Evolutionary conservation across 371 early-diverging fungal genomes (phyloP).

Genomic region (Umbelopsis sp.): DNA sequence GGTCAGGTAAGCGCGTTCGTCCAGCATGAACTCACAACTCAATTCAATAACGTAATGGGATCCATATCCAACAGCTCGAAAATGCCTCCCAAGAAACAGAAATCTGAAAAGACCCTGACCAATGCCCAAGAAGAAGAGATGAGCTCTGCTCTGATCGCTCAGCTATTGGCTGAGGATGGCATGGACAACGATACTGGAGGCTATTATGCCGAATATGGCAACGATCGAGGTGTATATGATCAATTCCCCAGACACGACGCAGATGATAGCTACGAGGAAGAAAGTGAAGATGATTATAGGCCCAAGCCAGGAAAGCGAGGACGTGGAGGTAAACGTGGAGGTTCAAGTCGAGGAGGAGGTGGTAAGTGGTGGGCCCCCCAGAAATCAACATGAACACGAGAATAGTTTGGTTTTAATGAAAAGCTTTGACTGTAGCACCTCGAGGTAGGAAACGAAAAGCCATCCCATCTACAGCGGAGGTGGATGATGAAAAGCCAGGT

Average conservation of each 20-base stretch:
- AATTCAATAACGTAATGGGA: background rate
- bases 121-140: conserved; percentile 81
- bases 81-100: conserved; percentile 9
- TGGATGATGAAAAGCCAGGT: background rate
- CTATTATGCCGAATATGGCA: conserved; percentile 71
- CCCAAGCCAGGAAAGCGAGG: conserved; percentile 24
- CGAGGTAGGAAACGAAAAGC: conserved; percentile 18
- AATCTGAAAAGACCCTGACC: conserved; percentile 30
- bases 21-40: too few species aligned
- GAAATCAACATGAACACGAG: too few species aligned
- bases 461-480: background rate
- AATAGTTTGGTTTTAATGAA: too few species aligned
- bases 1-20: too few species aligned
- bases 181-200: conserved; percentile 36
- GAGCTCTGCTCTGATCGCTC: conserved; percentile 80
- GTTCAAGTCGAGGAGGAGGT: conserved; percentile 9
- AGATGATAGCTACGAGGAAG: conserved; percentile 55
- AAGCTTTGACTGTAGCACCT: background rate
- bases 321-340: conserved; percentile 30
- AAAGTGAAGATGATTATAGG: conserved; percentile 57
- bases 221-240: conserved; percentile 37
- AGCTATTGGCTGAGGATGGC: conserved; percentile 73
- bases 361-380: background rate
- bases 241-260: conserved; percentile 34
- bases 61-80: background rate